Base-by-base conservation (phyloP, 441 rosid genomes). In the Adansonia gregorii region DNA sequence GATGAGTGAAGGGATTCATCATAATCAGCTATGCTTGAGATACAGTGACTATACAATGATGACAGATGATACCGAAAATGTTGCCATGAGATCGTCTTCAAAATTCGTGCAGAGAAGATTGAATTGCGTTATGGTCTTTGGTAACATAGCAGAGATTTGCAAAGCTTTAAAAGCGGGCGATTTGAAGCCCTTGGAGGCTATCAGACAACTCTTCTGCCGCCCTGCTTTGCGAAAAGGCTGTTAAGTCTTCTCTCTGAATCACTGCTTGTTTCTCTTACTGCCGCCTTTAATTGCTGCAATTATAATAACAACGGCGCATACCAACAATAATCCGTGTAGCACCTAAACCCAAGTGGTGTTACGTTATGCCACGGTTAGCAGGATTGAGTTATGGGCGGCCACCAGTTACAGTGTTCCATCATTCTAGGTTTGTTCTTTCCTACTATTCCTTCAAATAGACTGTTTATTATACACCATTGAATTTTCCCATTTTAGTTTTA, bases 1-100 rank as follows among this genome's bases (percentile, higher is more conserved):
- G 89, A 88, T 87, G 87, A 80, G 43, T 14, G 82, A 83, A 35
- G 94, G 92, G 27, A 82, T 90, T 20, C 86, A 82, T 78, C 92
- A 90, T 71, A 87, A 90, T 61, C 92, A 87, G 81, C 85, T 56
- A 14, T 86, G 88, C 83, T 67, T 68, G 17, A 80, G 89, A 76
- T 73, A 83, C 14, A 83, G 79, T 39, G 92, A 87, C 55, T 20
- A 24, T 27, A 19, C 27, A 10, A 14, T 59, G 72, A 54, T 72
- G 69, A 75, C 17, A 41, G 83, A 75, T 8, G 79, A 80, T n/a
- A 24, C 8, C 6, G 90, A 79, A 61, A 27, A 51, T 73, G 22
- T 19, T 65, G 22, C 43, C 7, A 3, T 41, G 24, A 78, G 82
- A 64, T 45, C 84, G 0, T 82, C 85, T 78, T 78, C 89, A 15